A percentile compares a stretch with the other conserved stretches of the same genome.
These are phyloP conservation scores for Candida orba DNA, from an alignment of 805 yeast genomes.

Conservation along the genomic window DNA sequence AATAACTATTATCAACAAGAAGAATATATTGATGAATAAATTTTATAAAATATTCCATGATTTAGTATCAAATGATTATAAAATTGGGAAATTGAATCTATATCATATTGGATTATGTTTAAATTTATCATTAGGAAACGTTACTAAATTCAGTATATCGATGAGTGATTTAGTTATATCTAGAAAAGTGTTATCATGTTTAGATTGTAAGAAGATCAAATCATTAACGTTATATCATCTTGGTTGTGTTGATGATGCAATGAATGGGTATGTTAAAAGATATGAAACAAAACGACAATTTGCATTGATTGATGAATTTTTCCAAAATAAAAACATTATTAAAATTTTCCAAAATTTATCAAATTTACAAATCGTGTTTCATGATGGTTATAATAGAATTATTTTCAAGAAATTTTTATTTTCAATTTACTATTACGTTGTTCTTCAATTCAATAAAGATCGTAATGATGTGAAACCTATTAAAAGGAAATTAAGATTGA, in stretches of 20 bases:
- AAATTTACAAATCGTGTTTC: conserved; percentile 1
- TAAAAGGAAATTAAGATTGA: not conserved
- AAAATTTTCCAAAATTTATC: conserved; percentile 1
- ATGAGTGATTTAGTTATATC: conserved; percentile 5
- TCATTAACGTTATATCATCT: conserved; percentile 7
- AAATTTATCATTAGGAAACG: not conserved
- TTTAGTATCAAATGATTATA: not conserved
- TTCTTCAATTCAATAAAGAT: too few relatives aligned
- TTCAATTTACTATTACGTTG: not conserved
- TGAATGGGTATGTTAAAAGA: too few relatives aligned
- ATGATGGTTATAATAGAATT: conserved; percentile 8
- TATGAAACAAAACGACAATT: conserved; percentile 1
- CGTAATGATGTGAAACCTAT: too few relatives aligned
- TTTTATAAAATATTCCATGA: too few relatives aligned
- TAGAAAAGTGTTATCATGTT: conserved; percentile 3
- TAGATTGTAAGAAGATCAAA: not conserved
- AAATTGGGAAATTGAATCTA: not conserved
- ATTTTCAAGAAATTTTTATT: conserved; percentile 9
- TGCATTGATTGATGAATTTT: conserved; percentile 5
- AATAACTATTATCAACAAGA: too few relatives aligned
- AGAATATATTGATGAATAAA: too few relatives aligned
- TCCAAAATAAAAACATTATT: conserved; percentile 1
- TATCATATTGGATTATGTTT: conserved; percentile 5
- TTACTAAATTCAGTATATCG: conserved; percentile 2
- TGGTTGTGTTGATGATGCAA: not conserved